Evolutionary conservation across 2,329 filamentous ascomycete species (phyloP).

Genomic region (Lachnellula suecica): DNA sequence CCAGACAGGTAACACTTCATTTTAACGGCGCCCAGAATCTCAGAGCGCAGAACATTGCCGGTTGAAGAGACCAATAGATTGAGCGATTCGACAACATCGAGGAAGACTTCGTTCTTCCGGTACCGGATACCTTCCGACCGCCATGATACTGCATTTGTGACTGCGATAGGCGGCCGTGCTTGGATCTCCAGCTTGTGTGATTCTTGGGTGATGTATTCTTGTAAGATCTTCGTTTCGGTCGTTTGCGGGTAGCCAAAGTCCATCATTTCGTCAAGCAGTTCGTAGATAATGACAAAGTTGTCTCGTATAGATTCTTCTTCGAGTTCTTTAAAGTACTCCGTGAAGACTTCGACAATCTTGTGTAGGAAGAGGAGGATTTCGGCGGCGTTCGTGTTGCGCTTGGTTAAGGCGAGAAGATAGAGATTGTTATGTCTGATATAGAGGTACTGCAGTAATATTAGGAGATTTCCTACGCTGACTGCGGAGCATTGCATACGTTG

Average conservation of each 20-base stretch:
- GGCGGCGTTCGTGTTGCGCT: slow-evolving; percentile 98
- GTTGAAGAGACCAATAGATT: slow-evolving; percentile 93
- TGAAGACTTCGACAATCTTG: slow-evolving; percentile 98
- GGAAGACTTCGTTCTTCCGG: slow-evolving; percentile 98
- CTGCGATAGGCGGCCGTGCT: slow-evolving; percentile 92
- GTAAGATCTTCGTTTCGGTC: slow-evolving; percentile 96
- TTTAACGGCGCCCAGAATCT: slow-evolving; percentile 96
- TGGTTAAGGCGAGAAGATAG: slow-evolving; percentile 94
- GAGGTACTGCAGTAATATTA: slow-evolving; percentile 66
- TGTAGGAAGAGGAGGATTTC: slow-evolving; percentile 98
- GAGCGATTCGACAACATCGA: slow-evolving; percentile 94
- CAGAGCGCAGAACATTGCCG: slow-evolving; percentile 91
- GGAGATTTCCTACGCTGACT: slow-evolving; percentile 4
- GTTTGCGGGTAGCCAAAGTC: slow-evolving; percentile 99
- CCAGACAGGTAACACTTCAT: slow-evolving; percentile 99
- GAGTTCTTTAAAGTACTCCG: slow-evolving; percentile 98
- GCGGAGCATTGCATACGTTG: slow-evolving; percentile 62
- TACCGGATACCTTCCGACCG: slow-evolving; percentile 97
- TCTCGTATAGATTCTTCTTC: slow-evolving; percentile 98
- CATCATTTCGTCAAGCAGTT: slow-evolving; percentile 99
- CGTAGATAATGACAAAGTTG: slow-evolving; percentile 99
- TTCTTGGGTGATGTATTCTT: slow-evolving; percentile 99
- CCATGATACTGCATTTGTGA: slow-evolving; percentile 98
- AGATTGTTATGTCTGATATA: slow-evolving; percentile 99
- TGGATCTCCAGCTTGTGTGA: slow-evolving; percentile 98